Conservation (phyloP, 306 rosid genomes). For the Corylus avellana region DNA sequence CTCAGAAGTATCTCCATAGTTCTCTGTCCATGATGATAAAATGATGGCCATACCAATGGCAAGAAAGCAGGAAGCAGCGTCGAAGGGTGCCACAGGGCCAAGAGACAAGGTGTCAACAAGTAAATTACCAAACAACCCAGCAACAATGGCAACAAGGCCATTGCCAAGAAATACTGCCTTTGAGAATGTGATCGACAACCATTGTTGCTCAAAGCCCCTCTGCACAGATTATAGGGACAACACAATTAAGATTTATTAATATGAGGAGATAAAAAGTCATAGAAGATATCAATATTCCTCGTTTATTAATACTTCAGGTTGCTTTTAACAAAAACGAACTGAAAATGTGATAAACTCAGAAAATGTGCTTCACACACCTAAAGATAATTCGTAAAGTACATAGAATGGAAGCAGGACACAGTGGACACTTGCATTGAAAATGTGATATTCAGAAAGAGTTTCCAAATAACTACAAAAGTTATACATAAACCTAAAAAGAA, state of each 20-base stretch:
- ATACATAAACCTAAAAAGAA: neutral
- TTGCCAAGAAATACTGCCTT: conserved; percentile 96
- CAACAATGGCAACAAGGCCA: conserved; percentile 79
- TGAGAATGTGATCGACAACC: conserved; percentile 88
- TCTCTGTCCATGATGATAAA: conserved; percentile 83
- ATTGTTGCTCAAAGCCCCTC: conserved; percentile 96
- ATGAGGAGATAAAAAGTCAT: conserved; percentile 11
- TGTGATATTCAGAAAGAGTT: neutral
- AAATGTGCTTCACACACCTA: neutral
- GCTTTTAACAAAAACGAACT: neutral
- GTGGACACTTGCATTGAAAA: neutral
- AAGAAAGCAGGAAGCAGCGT: conserved; percentile 95
- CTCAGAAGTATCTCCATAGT: conserved; percentile 81
- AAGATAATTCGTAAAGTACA: neutral
- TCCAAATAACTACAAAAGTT: neutral
- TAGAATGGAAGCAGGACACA: neutral
- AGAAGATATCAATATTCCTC: conserved; percentile 21
- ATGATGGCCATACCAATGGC: conserved; percentile 90
- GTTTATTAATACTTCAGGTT: neutral
- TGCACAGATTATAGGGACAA: conserved; percentile 34
- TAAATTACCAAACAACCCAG: conserved; percentile 91
- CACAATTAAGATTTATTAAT: conserved; percentile 30
- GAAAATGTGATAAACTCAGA: neutral
- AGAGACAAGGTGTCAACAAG: conserved; percentile 78
- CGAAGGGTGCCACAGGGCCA: conserved; percentile 98